Evolutionary conservation across 148 eudicot genomes (phyloP).

Genomic region (Rhododendron simsii): DNA sequence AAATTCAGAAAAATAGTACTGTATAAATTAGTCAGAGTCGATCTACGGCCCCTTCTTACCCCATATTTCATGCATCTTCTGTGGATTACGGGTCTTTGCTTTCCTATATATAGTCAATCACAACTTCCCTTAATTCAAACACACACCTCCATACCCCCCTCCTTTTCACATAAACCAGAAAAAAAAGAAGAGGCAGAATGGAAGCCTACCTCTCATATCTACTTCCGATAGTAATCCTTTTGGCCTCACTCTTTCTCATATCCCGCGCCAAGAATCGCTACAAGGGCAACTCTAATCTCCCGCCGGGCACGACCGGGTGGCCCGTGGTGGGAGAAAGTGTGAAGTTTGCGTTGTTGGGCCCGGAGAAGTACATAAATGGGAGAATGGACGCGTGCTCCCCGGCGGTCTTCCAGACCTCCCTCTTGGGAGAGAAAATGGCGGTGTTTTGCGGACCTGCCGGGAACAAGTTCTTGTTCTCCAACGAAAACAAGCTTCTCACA

Average conservation of each 20-base stretch:
- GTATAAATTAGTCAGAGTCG: not conserved
- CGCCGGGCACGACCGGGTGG: constrained; percentile 33
- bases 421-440: constrained; percentile 32
- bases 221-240: not conserved
- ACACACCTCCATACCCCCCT: too few relatives aligned
- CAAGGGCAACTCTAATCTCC: not conserved
- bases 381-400: constrained; percentile 26
- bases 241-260: constrained; percentile 7
- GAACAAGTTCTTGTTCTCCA: not conserved
- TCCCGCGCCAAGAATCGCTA: not conserved
- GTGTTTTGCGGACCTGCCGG: not conserved
- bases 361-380: constrained; percentile 21
- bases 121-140: too few relatives aligned
- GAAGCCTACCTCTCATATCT: constrained; percentile 7
- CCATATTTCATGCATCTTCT: too few relatives aligned
- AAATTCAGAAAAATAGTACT: too few relatives aligned
- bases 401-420: constrained; percentile 26
- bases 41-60: too few relatives aligned
- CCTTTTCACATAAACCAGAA: not conserved
- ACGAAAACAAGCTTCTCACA: not conserved
- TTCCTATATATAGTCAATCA: not conserved
- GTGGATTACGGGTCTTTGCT: too few relatives aligned
- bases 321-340: constrained; percentile 30
- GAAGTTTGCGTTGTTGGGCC: constrained; percentile 15
- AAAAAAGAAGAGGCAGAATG: not conserved